These are phyloP conservation scores for Golubevia pallescens DNA, from an alignment of 1,284 basidiomycete species.

Conservation along the genomic window DNA sequence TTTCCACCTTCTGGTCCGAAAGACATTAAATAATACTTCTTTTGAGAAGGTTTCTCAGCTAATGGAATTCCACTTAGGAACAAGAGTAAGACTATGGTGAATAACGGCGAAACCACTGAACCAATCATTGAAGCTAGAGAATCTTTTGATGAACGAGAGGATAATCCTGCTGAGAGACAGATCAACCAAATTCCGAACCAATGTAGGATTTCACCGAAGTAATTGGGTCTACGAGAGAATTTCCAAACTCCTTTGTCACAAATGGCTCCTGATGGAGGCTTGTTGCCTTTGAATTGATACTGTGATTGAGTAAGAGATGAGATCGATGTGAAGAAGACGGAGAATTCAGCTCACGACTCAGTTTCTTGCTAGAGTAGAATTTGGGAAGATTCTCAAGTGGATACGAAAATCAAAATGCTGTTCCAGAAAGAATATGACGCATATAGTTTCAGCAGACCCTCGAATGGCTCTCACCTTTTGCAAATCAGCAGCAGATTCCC, in stretches of 20 bases:
- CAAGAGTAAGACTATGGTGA: conserved; percentile 70
- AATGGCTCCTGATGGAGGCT: conserved; percentile 40
- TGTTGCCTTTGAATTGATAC: conserved; percentile 40
- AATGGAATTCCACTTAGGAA: conserved; percentile 73
- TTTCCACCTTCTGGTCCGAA: conserved; percentile 64
- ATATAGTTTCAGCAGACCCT: no score
- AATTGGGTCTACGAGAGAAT: conserved; percentile 71
- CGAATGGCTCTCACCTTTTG: conserved; percentile 16
- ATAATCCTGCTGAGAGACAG: conserved; percentile 68
- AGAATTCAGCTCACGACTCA: conserved; percentile 69
- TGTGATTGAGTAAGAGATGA: background rate
- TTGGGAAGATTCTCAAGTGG: no score
- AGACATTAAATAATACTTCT: conserved; percentile 72
- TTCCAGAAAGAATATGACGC: no score
- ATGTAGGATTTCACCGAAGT: conserved; percentile 74
- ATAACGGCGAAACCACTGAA: conserved; percentile 70
- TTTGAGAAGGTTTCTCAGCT: conserved; percentile 75
- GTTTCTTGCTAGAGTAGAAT: conserved; percentile 70
- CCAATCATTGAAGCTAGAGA: conserved; percentile 69
- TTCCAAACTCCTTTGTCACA: conserved; percentile 38
- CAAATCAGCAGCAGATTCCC: conserved; percentile 37
- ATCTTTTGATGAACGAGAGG: conserved; percentile 73
- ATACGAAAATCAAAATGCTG: no score
- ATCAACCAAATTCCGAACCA: conserved; percentile 49
- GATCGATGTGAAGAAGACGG: conserved; percentile 10